Evolutionary conservation across 1,284 basidiomycete species (phyloP).

Genomic region (Psilocybe mexicana): DNA sequence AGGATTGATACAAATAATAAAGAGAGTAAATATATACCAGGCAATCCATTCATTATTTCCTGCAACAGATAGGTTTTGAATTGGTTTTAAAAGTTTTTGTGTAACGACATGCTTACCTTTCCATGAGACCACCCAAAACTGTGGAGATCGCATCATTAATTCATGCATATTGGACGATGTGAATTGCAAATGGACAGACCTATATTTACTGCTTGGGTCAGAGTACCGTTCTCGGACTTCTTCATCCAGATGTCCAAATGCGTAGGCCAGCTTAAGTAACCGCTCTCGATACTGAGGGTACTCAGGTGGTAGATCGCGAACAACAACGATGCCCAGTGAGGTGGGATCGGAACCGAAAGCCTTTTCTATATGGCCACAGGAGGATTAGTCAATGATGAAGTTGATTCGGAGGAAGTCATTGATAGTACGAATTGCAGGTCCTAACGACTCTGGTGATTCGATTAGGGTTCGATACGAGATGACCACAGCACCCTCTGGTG

Average conservation of each 20-base stretch:
- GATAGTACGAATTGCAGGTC: conserved; percentile 59
- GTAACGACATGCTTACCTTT: conserved; percentile 51
- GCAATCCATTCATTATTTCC: conserved; percentile 94
- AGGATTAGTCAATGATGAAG: not conserved
- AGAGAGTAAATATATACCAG: conserved; percentile 44
- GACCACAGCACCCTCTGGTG: conserved; percentile 59
- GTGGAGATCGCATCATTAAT: not conserved
- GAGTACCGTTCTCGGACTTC: conserved; percentile 67
- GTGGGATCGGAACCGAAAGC: conserved; percentile 80
- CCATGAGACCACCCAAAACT: conserved; percentile 95
- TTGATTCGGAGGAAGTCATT: not conserved
- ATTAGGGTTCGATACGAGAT: conserved; percentile 70
- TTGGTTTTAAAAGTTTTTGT: not conserved
- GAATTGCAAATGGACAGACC: conserved; percentile 40
- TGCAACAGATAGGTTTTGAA: conserved; percentile 26
- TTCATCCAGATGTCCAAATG: conserved; percentile 73
- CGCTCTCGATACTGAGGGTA: conserved; percentile 67
- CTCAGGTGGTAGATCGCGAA: conserved; percentile 73
- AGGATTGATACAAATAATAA: not conserved
- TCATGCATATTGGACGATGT: not conserved
- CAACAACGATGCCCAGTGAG: conserved; percentile 78
- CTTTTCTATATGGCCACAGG: conserved; percentile 43
- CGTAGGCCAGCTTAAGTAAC: conserved; percentile 71
- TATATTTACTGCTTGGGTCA: conserved; percentile 68
- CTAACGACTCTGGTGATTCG: conserved; percentile 58